Percentiles rank a stretch among this genome's conserved stretches.
Evolutionary conservation across 208 protist species (phyloP).

Genomic region (Acanthamoeba castellanii): DNA sequence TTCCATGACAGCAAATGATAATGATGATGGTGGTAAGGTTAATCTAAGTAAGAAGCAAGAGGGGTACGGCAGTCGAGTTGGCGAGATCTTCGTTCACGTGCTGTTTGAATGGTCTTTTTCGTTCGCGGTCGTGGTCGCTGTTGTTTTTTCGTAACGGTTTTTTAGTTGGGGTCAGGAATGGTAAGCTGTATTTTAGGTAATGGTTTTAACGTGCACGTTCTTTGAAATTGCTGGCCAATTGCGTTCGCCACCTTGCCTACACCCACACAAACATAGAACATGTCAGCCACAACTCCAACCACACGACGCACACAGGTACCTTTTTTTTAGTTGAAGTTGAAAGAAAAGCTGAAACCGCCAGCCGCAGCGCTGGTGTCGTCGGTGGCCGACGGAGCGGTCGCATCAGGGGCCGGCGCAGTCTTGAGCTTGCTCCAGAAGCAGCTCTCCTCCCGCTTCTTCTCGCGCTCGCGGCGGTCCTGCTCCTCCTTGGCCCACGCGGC

Average conservation of each 20-base stretch:
- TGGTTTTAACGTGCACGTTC: too few relatives aligned
- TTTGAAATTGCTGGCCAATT: background rate
- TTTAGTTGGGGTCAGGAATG: too few relatives aligned
- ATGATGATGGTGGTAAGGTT: background rate
- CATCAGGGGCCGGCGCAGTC: background rate
- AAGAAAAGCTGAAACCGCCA: background rate
- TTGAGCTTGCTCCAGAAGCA: slow-evolving; percentile 52
- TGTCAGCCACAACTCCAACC: background rate
- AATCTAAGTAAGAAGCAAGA: too few relatives aligned
- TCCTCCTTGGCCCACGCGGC: slow-evolving; percentile 36
- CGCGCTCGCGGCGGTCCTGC: slow-evolving; percentile 7
- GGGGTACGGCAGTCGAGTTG: too few relatives aligned
- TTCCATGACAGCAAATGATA: background rate
- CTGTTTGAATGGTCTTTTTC: too few relatives aligned
- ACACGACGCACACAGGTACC: too few relatives aligned
- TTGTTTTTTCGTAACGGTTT: too few relatives aligned
- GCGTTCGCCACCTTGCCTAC: too few relatives aligned
- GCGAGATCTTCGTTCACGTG: too few relatives aligned
- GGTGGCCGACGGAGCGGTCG: background rate
- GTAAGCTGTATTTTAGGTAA: too few relatives aligned
- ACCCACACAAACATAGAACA: background rate
- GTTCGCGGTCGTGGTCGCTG: too few relatives aligned
- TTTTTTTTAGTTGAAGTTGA: slow-evolving; percentile 13
- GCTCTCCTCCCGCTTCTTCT: slow-evolving; percentile 1
- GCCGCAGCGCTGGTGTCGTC: background rate